Conservation (phyloP, 768 basidiomycete genomes). For the Mycena metata region DNA sequence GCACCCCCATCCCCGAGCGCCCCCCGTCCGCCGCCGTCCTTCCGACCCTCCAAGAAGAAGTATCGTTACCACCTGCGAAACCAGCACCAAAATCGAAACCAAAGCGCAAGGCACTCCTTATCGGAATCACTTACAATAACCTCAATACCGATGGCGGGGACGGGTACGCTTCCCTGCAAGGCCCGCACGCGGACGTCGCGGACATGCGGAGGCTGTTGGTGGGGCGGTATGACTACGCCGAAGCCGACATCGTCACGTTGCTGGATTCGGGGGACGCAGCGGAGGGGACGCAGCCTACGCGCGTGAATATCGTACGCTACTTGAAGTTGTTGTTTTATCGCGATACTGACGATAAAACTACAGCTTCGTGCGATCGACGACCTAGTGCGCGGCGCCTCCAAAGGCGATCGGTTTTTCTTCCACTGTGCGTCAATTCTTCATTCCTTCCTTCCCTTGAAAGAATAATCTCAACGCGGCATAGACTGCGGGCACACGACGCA, state of each 20-base stretch:
- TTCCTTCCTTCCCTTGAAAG: neutral
- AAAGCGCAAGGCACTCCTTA: slow-evolving; percentile 30
- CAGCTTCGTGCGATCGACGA: slow-evolving; percentile 59
- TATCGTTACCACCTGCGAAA: neutral
- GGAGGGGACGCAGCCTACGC: slow-evolving; percentile 24
- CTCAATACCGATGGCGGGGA: neutral
- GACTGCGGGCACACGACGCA: slow-evolving; percentile 62
- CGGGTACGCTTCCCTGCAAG: slow-evolving; percentile 8
- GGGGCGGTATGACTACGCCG: slow-evolving; percentile 21
- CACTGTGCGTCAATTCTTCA: slow-evolving; percentile 57
- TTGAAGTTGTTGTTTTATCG: neutral
- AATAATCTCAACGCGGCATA: slow-evolving; percentile 35
- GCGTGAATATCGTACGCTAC: slow-evolving; percentile 33
- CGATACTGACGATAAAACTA: neutral
- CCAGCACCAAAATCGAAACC: neutral
- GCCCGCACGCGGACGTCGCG: slow-evolving; percentile 30
- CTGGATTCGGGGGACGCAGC: slow-evolving; percentile 17
- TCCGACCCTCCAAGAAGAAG: neutral
- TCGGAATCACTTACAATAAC: slow-evolving; percentile 23
- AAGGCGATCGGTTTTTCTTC: slow-evolving; percentile 69
- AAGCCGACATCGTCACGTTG: slow-evolving; percentile 21
- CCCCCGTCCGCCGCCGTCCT: neutral
- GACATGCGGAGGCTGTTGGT: slow-evolving; percentile 22
- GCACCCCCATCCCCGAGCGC: neutral
- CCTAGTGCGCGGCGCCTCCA: slow-evolving; percentile 57